Evolutionary conservation across 1,284 basidiomycete species (phyloP).

Genomic region (Malassezia obtusa): DNA sequence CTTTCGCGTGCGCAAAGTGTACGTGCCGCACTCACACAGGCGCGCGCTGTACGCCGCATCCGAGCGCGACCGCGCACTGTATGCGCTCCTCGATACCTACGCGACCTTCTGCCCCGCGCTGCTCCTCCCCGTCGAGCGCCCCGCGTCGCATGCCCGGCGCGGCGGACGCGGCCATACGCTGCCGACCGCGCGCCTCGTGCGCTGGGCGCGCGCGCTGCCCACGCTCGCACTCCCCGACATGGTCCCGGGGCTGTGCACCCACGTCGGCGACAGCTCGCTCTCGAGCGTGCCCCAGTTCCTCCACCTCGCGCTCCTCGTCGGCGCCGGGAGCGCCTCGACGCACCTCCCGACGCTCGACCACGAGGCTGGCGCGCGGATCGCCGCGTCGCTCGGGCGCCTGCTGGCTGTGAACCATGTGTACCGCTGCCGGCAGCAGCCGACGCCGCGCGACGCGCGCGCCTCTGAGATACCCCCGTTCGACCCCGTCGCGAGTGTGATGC

Average conservation of each 20-base stretch:
- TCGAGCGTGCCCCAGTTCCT: conserved; percentile 9
- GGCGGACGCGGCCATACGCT: neutral
- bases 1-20: conserved; percentile 10
- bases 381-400: conserved; percentile 10
- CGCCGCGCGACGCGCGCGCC: neutral
- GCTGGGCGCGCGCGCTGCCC: conserved; percentile 4
- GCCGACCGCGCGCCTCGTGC: neutral
- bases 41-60: conserved; percentile 1
- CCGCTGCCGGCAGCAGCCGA: neutral
- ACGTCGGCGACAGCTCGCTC: neutral
- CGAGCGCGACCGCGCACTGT: neutral
- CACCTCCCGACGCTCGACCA: neutral
- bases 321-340: neutral
- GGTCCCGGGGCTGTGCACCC: conserved; percentile 8
- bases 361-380: conserved; percentile 3
- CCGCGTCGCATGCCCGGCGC: neutral
- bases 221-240: conserved; percentile 7
- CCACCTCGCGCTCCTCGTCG: neutral
- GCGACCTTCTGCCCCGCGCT: conserved; percentile 7
- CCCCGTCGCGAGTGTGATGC: neutral
- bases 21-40: neutral
- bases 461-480: conserved; percentile 11
- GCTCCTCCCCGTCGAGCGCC: conserved; percentile 7
- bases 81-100: conserved; percentile 12
- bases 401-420: conserved; percentile 5